Evolutionary conservation across 2,329 filamentous ascomycete genomes (phyloP).

Genomic region (Cladosporium cucumerinum): DNA sequence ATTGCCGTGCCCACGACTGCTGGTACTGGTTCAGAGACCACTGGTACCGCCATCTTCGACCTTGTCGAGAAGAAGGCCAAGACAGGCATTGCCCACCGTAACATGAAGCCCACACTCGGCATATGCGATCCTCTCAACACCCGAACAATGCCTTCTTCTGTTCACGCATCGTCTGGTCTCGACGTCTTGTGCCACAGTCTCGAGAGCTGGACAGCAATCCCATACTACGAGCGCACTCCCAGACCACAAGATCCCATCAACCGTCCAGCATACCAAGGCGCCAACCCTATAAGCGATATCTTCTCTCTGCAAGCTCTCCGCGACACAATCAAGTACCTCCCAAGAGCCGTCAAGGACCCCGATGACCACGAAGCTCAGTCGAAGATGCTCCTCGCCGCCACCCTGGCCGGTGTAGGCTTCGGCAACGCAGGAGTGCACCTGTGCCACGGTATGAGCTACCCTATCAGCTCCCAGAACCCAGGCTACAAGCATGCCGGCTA

Average conservation of each 20-base stretch:
- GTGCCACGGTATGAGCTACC: conserved; percentile 92
- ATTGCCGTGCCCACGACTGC: conserved; percentile 83
- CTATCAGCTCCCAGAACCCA: conserved; percentile 91
- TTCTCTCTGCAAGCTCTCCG: conserved; percentile 85
- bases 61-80: conserved; percentile 85
- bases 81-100: conserved; percentile 92
- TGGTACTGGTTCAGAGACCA: conserved; percentile 88
- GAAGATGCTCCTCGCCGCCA: conserved; percentile 93
- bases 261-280: conserved; percentile 90
- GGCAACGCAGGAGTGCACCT: conserved; percentile 95
- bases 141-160: conserved; percentile 88
- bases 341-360: conserved; percentile 78
- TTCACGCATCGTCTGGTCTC: conserved; percentile 85
- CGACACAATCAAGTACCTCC: conserved; percentile 86
- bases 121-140: conserved; percentile 88
- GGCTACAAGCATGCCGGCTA: conserved; percentile 90
- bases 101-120: conserved; percentile 90
- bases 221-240: conserved; percentile 80
- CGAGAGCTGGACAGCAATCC: conserved; percentile 97
- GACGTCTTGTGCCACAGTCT: conserved; percentile 94
- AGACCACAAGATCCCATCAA: conserved; percentile 85
- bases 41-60: conserved; percentile 97
- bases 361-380: conserved; percentile 90
- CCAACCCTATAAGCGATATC: conserved; percentile 96
- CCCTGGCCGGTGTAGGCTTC: conserved; percentile 91